Evolutionary conservation across 805 yeast genomes (phyloP), one percentile per base, ranked within the genome.

Genomic region (Candida berthetii): DNA sequence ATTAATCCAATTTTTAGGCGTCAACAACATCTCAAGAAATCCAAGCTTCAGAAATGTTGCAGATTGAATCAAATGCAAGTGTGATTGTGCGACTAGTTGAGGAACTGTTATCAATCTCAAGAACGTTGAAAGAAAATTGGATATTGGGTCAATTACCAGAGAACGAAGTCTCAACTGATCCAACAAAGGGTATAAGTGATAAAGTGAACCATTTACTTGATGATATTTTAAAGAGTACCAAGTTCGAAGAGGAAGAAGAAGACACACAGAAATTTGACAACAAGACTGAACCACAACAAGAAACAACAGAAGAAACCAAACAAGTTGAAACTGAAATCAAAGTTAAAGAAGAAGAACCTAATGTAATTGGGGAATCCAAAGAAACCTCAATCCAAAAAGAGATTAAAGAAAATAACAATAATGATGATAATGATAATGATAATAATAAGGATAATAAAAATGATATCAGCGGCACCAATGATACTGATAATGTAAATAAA

Each of bases 51-150:
- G 82, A 77, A 46, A 68, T 77, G 27, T 55, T 77, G 22, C 77
- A 77, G 13, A 71, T 78, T 15, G 81, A 77, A 48, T 65, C 76
- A n/a, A 74, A 75, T 47, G 68, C 80, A 0, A 58, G 71, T 41
- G 64, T 70, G 1, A 75, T 77, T 1, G 66, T 76, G 5, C 57
- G 79, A 38, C 58, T 75, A 13, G 68, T 78, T 35, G 78, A 77
- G 48, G 82, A 78, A 40, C 57, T 78, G 24, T 54, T 78, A 4
- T 54, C 69, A 0, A 64, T 77, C 1, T 71, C 80, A 1, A 56
- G 76, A 33, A 65, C 68, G 0, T 53, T 78, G 35, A 71, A 72
- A 47, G 82, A 77, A 51, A 66, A 72, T 3, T 78, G 82, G 83
- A 67, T 76, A 36, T 57, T 78, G 42, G 80, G 79, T 4, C 74